These are phyloP conservation scores for Amesomyces nigricolor DNA, from an alignment of 2,329 filamentous ascomycete species.

Conservation along the genomic window DNA sequence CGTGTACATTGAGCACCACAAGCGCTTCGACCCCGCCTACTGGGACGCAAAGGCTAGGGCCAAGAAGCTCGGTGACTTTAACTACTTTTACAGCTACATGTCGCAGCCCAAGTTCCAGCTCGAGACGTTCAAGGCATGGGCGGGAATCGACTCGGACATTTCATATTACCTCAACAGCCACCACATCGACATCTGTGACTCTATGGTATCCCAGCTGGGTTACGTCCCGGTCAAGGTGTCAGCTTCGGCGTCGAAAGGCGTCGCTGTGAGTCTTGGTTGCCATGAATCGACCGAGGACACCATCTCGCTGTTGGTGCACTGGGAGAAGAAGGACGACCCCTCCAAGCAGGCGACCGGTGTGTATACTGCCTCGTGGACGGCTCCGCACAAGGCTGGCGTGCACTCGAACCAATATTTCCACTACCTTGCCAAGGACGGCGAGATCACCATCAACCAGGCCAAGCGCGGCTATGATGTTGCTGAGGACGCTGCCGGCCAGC, in stretches of 20 bases:
- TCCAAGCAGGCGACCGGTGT: constrained; percentile 75
- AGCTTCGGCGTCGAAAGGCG: constrained; percentile 70
- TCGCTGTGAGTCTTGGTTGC: constrained; percentile 73
- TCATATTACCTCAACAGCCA: constrained; percentile 95
- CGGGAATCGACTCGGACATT: constrained; percentile 85
- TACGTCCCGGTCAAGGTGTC: constrained; percentile 75
- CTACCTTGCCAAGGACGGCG: constrained; percentile 78
- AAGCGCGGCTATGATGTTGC: constrained; percentile 93
- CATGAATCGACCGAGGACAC: constrained; percentile 81
- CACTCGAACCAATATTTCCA: constrained; percentile 98
- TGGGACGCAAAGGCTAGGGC: constrained; percentile 78
- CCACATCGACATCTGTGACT: constrained; percentile 88
- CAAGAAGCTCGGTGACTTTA: constrained; percentile 79
- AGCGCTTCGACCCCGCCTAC: constrained; percentile 91
- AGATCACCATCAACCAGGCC: constrained; percentile 86
- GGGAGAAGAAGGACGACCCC: constrained; percentile 66
- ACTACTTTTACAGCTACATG: constrained; percentile 98
- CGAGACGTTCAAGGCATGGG: constrained; percentile 93
- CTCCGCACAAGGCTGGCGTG: constrained; percentile 86
- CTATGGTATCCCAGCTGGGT: constrained; percentile 69
- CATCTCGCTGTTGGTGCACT: constrained; percentile 84
- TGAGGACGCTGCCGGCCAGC: constrained; percentile 63
- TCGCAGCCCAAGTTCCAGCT: constrained; percentile 86
- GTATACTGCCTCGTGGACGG: constrained; percentile 93
- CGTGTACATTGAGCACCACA: constrained; percentile 94